Evolutionary conservation across 495 filamentous ascomycete genomes (phyloP), one percentile per base, ranked within the genome.

Genomic region (Hyaloscypha hepaticicola): DNA sequence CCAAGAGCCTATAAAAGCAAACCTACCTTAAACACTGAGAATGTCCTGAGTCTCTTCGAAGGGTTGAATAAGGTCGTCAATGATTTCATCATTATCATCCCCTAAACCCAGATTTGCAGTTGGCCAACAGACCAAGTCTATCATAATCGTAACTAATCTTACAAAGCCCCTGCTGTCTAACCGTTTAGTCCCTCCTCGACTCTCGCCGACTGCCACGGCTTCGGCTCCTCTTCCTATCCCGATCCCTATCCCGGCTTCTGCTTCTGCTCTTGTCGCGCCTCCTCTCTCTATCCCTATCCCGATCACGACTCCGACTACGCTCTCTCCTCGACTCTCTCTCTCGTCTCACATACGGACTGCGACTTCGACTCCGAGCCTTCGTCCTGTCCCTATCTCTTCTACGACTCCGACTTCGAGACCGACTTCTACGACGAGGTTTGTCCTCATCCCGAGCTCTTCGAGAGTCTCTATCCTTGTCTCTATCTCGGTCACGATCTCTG

Each of bases 201-300:
- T 61, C 56, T 49, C 58, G 53, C n/a, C 55, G 57, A n/a, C 59
- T 63, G 22, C 24, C 63, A 26, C 60, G 60, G 29, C 63, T 64
- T 11, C 60, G 19, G 41, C 67, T 69, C 56, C 67, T 31, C 22
- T 58, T 52, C 60, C 56, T 65, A 48, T 58, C 45, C 50, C 57
- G 65, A 45, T 72, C 66, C n/a, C 71, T 69, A 31, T 75, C 31
- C 24, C 61, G 28, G 29, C 29, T 31, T 28, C 61, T 19, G 26
- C 34, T 41, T 16, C 62, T 67, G 55, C 73, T 70, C 27, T 71
- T 71, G n/a, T 77, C 69, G 19, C 71, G 61, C 9, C 73, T 68
- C 41, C 73, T 58, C 21, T 79, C 77, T 55, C 73, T 64, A 9
- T 77, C 76, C 59, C 72, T 75, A 26, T 83, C 78, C 68, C 76